These are phyloP conservation scores for Plasmopara halstedii DNA, from an alignment of 352 stramenopile species.

Conservation along the genomic window DNA sequence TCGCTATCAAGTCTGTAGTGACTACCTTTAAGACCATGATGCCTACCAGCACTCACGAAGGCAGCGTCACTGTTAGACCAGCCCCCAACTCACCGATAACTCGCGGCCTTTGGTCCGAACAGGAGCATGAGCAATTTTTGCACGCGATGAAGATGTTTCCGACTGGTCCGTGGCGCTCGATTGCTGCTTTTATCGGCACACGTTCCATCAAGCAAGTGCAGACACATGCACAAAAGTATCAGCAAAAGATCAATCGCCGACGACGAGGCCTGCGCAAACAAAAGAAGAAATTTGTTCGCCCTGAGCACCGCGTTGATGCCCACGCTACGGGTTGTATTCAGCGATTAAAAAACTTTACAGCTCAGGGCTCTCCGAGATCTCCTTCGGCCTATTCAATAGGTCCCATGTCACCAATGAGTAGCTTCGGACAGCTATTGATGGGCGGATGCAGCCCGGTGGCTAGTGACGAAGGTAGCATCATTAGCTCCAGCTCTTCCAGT, in stretches of 20 bases:
- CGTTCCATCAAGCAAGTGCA: constrained; percentile 79
- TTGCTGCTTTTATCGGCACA: constrained; percentile 68
- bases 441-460: constrained; percentile 19
- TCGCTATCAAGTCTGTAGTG: constrained; percentile 9
- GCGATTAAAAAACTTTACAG: constrained; percentile 34
- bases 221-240: constrained; percentile 83
- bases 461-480: constrained; percentile 22
- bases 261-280: constrained; percentile 74
- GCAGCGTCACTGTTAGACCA: constrained; percentile 12
- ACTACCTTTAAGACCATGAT: constrained; percentile 23
- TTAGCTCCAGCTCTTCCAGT: constrained; percentile 5
- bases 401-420: constrained; percentile 18
- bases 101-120: constrained; percentile 61
- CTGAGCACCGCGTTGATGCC: constrained; percentile 67
- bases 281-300: constrained; percentile 73
- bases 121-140: constrained; percentile 78
- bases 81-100: constrained; percentile 31
- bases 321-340: constrained; percentile 59
- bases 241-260: constrained; percentile 78
- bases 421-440: constrained; percentile 24
- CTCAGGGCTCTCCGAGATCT: constrained; percentile 38
- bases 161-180: constrained; percentile 61
- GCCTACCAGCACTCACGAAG: constrained; percentile 14
- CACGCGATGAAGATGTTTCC: constrained; percentile 78
- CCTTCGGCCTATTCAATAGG: constrained; percentile 20